Conservation (phyloP, 164 flowering plant species). For the Magnolia changhungtana region DNA sequence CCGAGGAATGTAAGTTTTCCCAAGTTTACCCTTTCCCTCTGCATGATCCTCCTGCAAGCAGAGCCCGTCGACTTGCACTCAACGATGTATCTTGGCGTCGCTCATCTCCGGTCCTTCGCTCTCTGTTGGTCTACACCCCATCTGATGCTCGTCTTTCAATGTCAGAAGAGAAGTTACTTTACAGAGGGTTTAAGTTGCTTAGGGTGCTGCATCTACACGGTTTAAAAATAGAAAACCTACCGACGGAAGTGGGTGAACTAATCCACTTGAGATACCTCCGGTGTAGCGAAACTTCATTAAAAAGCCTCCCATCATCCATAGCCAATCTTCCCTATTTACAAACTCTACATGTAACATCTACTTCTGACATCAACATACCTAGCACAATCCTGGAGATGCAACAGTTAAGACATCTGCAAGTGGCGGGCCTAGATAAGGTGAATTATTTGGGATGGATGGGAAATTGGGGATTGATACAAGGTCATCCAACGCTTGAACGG, state of each 20-base stretch:
- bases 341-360: conserved; percentile 13
- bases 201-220: conserved; percentile 7
- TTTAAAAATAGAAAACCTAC: background rate
- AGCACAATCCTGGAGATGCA: background rate
- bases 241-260: conserved; percentile 15
- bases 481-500: no score
- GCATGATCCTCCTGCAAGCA: background rate
- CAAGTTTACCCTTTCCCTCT: conserved; percentile 7
- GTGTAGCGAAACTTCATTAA: background rate
- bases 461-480: no score
- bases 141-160: background rate
- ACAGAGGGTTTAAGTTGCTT: conserved; percentile 3
- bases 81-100: background rate
- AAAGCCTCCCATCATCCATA: background rate
- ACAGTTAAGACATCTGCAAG: background rate
- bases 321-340: conserved; percentile 5
- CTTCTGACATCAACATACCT: background rate
- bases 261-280: conserved; percentile 27
- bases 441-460: no score
- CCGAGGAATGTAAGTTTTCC: background rate
- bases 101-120: conserved; percentile 1
- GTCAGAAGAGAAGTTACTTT: background rate
- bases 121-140: background rate
- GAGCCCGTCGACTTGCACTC: conserved; percentile 10
- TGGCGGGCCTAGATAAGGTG: background rate